Evolutionary conservation across 768 basidiomycete species (phyloP), one percentile per base, ranked within the genome.

Genomic region (Lactifluus hygrophoroides): DNA sequence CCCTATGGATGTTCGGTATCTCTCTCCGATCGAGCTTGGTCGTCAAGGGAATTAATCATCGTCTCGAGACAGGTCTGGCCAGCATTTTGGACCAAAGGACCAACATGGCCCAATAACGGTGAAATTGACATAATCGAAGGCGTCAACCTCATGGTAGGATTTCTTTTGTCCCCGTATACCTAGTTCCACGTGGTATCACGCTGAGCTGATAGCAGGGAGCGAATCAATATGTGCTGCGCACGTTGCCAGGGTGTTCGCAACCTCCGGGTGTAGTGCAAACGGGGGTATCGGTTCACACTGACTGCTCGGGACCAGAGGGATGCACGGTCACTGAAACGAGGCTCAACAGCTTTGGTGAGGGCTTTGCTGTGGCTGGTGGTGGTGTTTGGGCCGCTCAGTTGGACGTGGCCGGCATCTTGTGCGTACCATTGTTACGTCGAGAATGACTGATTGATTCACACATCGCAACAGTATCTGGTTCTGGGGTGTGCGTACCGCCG

Each of bases 361-460:
- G 68, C 5, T 81, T 81, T 60, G 74, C 74, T 7, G 54, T 68
- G 3, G 75, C 72, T 2, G 81, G 82, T n/a, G 83, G 83, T 6
- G 83, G 83, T 4, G 81, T 84, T 1, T 91, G 75, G 69, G 86
- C 86, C 2, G 77, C 84, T 3, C 85, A 87, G 64, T 83, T 87
- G 60, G 86, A 86, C 51, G 72, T 75, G 6, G 68, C 76, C 1
- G 85, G 80, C 19, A 73, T 81, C 38, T 78, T 68, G 75, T 77
- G 62, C 67, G 77, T 66, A 28, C 27, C 27, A 19, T 49, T 7
- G 30, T n/a, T n/a, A n/a, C n/a, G n/a, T n/a, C n/a, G n/a, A n/a
- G n/a, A n/a, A n/a, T n/a, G n/a, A n/a, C n/a, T n/a, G n/a, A n/a
- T n/a, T n/a, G n/a, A n/a, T n/a, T n/a, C n/a, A n/a, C n/a, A n/a